Base-by-base conservation (phyloP, 345 rosid species). In the Noccaea bulbosa region DNA sequence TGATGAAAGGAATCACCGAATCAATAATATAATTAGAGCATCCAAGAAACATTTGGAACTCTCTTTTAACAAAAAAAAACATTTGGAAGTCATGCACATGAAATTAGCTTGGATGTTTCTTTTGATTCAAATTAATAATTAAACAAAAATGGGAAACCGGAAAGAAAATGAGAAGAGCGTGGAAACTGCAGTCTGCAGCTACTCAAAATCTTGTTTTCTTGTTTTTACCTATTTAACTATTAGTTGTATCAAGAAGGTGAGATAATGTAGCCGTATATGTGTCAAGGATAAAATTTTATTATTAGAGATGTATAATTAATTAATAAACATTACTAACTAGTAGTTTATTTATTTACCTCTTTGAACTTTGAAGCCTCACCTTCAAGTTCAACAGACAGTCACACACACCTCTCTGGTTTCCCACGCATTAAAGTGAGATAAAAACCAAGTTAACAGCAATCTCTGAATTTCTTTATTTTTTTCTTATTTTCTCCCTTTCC, bases 321-420 rank as follows among this genome's bases (percentile, higher is more conserved):
- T n/a, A 33, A 44, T 63, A 0, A 22, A 22, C 4, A 11, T 1
- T 41, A 48, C 2, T 30, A 14, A 33, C 3, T 52, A 35, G 10
- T 52, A 35, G 10, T 43, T 45, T 38, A 55, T 33, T 33, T 60
- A 55, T 33, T 60, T 12, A 64, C 30, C 7, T 30, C 52, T 74
- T 74, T 66, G 61, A 73, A 72, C 17, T 74, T 51, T 20, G 60
- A 63, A 69, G 75, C 61, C 70, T 63, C 47, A 14, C 45, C 60
- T 45, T 75, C 53, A 24, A 24, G 30, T 24, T 24, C 17, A 34
- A 40, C 6, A 49, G 11, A 22, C 32, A 62, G 17, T 17, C 67
- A 49, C 27, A 56, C 58, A 51, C 64, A 70, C 79, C 67, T 52
- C 45, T 76, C 67, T 76, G 75, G 72, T 62, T 76, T 76, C 79